These are phyloP conservation scores for Verbena officinalis DNA, from an alignment of 257 asterid species.

Conservation along the genomic window DNA sequence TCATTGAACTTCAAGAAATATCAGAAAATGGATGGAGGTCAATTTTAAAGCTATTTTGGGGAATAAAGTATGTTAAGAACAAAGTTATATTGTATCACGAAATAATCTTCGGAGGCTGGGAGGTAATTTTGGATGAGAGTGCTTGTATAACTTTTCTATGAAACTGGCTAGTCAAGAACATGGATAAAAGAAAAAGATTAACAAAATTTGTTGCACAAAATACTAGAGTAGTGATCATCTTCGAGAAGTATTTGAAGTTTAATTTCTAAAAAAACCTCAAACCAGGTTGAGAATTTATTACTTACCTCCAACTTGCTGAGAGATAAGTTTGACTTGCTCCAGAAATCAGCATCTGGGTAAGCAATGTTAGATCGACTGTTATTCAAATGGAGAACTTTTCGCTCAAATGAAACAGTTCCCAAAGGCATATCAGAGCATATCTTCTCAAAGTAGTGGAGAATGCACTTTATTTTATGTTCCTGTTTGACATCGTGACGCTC, in stretches of 20 bases:
- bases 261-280: not conserved
- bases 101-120: not conserved
- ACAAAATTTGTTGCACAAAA: conserved; percentile 6
- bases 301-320: conserved; percentile 80
- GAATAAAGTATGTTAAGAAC: not conserved
- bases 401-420: conserved; percentile 82
- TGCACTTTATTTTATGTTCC: conserved; percentile 81
- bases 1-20: not conserved
- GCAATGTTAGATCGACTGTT: conserved; percentile 38
- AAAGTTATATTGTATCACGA: not conserved
- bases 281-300: conserved; percentile 25
- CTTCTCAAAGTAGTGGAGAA: conserved; percentile 81
- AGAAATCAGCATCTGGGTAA: conserved; percentile 61
- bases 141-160: not conserved
- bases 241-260: conserved; percentile 10
- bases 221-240: not conserved
- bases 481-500: conserved; percentile 50
- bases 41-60: no score
- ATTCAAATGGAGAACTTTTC: conserved; percentile 68
- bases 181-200: not conserved
- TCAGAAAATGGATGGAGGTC: conserved; percentile 13
- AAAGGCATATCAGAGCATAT: conserved; percentile 55
- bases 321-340: conserved; percentile 64
- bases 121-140: not conserved
- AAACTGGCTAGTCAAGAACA: conserved; percentile 6